Conservation (phyloP, 1,139 yeast genomes). For the Blastobotrys buckinghamii region DNA sequence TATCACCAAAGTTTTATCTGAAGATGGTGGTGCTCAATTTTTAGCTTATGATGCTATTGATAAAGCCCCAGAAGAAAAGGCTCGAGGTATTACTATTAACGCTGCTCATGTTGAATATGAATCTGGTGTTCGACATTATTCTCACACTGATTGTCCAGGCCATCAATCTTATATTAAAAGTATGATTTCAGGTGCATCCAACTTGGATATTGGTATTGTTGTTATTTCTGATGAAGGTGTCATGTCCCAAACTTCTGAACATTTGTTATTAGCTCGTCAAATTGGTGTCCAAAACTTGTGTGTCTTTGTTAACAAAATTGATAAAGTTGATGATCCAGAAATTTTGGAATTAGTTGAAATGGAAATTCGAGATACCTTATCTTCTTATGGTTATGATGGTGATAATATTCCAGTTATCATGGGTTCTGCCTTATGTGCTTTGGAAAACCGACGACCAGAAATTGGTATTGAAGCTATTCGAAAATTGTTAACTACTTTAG, state of each 20-base stretch:
- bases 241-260: conserved; percentile 99
- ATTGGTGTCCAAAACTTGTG: conserved; percentile 98
- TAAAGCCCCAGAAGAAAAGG: conserved; percentile 99
- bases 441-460: conserved; percentile 83
- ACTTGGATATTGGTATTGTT: conserved; percentile 99
- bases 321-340: conserved; percentile 96
- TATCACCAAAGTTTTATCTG: conserved; percentile 88
- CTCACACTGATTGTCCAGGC: conserved; percentile 98
- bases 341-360: conserved; percentile 99
- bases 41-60: conserved; percentile 91
- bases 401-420: conserved; percentile 95
- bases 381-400: conserved; percentile 94
- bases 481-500: conserved; percentile 87
- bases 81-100: conserved; percentile 98
- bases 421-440: conserved; percentile 98
- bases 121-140: conserved; percentile 76
- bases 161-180: conserved; percentile 98
- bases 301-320: conserved; percentile 97
- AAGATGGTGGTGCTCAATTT: conserved; percentile 86
- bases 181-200: conserved; percentile 99
- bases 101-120: conserved; percentile 96
- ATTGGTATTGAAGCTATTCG: conserved; percentile 83
- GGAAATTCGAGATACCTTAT: conserved; percentile 98
- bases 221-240: conserved; percentile 99
- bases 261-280: conserved; percentile 95